These are phyloP conservation scores for Casaregolazyma lundiana DNA, from an alignment of 1,139 yeast genomes.

Conservation along the genomic window DNA sequence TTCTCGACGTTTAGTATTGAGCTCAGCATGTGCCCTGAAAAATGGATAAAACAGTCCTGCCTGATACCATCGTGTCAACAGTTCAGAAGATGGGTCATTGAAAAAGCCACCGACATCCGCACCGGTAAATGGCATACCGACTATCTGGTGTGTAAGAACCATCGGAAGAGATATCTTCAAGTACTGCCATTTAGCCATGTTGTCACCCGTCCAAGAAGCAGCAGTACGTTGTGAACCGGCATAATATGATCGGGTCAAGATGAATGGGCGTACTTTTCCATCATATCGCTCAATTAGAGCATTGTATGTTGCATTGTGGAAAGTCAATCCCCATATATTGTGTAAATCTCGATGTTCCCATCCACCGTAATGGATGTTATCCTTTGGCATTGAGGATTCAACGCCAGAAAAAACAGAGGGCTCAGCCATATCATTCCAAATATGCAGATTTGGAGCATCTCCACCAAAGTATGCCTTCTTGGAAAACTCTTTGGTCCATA, in stretches of 20 bases:
- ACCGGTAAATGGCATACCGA: slow-evolving; percentile 90
- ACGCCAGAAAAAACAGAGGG: slow-evolving; percentile 95
- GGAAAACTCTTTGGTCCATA: slow-evolving; percentile 54
- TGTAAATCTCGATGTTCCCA: slow-evolving; percentile 92
- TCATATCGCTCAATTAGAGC: slow-evolving; percentile 55
- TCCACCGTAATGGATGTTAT: slow-evolving; percentile 67
- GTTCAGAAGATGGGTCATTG: slow-evolving; percentile 78
- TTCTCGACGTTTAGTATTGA: slow-evolving; percentile 86
- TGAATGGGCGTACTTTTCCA: slow-evolving; percentile 66
- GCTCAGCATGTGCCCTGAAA: slow-evolving; percentile 94
- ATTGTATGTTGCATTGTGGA: slow-evolving; percentile 72
- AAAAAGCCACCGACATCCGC: slow-evolving; percentile 98
- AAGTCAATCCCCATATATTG: slow-evolving; percentile 74
- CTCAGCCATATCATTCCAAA: slow-evolving; percentile 99
- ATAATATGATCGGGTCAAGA: slow-evolving; percentile 81
- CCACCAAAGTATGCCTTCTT: slow-evolving; percentile 46
- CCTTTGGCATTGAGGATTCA: slow-evolving; percentile 84
- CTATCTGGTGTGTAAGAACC: slow-evolving; percentile 74
- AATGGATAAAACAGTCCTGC: slow-evolving; percentile 95
- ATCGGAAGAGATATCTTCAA: slow-evolving; percentile 77
- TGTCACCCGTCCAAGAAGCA: slow-evolving; percentile 98
- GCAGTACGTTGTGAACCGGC: slow-evolving; percentile 90
- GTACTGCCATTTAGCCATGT: slow-evolving; percentile 89
- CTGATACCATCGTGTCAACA: slow-evolving; percentile 91
- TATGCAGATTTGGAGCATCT: slow-evolving; percentile 55